These are phyloP conservation scores for Backusella parvicylindrica DNA, from an alignment of 192 early-diverging fungal genomes.

Conservation along the genomic window DNA sequence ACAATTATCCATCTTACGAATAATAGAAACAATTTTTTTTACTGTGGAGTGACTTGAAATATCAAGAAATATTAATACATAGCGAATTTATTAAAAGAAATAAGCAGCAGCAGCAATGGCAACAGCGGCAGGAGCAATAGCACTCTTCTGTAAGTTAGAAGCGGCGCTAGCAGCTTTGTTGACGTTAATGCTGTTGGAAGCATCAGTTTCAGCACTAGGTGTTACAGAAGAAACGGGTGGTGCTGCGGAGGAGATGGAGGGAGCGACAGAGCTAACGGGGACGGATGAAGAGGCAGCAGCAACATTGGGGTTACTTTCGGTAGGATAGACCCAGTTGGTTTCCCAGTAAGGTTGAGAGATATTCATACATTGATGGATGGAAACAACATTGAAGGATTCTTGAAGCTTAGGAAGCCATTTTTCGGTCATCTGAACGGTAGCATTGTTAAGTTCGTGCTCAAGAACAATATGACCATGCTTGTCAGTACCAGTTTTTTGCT, in stretches of 20 bases:
- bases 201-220: background rate
- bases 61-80: background rate
- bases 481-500: constrained; percentile 19
- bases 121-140: background rate
- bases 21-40: background rate
- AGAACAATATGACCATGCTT: constrained; percentile 28
- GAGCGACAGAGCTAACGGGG: background rate
- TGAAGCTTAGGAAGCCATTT: constrained; percentile 40
- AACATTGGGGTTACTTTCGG: constrained; percentile 17
- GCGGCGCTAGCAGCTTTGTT: background rate
- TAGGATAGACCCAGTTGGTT: constrained; percentile 29
- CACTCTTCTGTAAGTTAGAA: background rate
- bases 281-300: background rate
- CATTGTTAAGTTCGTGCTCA: constrained; percentile 41
- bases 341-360: constrained; percentile 45
- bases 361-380: constrained; percentile 31
- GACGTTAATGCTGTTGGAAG: background rate
- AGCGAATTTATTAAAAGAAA: background rate
- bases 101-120: background rate
- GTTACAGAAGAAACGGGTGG: constrained; percentile 4
- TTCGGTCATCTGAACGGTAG: constrained; percentile 38
- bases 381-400: constrained; percentile 31
- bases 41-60: background rate
- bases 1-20: background rate
- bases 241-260: background rate